Base-by-base conservation (phyloP, 1,284 basidiomycete species). In the Volvariella surrecta region DNA sequence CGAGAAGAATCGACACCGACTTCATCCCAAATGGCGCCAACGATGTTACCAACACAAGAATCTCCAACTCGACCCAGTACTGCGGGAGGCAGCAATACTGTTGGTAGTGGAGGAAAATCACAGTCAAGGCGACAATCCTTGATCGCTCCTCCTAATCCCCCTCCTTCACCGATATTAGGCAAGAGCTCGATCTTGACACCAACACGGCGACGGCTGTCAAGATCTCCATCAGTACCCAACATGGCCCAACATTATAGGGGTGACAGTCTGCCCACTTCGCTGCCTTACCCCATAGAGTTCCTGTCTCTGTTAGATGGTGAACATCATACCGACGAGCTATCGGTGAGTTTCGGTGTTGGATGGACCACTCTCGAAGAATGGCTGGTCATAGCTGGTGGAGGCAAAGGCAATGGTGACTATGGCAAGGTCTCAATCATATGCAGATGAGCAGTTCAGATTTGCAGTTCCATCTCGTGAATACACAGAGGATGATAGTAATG, bases 321-420 rank as follows among this genome's bases (percentile, higher is more conserved):
- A 46, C 91, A 92, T 62, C 87, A 93, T 60, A 84, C 90, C 1
- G 94, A 97, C 60, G 92, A 96, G 61, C 67, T 97, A 39, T 88
- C 87, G 48, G 84, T 89, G 15, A 70, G 59, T 40, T 92, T 92
- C 54, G 81, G 88, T 50, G 79, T 84, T 44, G 83, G 86, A 3
- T 95, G 92, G 92, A 78, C 81, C 3, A 66, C 85, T 48, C 66
- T 97, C 43, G 81, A 90, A 55, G 73, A 75, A 49, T 89, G 89
- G 74, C 63, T 97, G 38, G 66, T 69, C 4, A 59, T 66, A 17
- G 74, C 81, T 38, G 87, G 84, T 2, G 78, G 75, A 1, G 82
- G 64, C 6, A 51, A 61, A 30, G 64, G 63, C 20, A 56, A 66
- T 30, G 63, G 60, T 3, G 65, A 71, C 52, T 68, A 67, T 50